Evolutionary conservation across 1,284 basidiomycete genomes (phyloP), one percentile per base, ranked within the genome.

Genomic region (Boletus calvinii): DNA sequence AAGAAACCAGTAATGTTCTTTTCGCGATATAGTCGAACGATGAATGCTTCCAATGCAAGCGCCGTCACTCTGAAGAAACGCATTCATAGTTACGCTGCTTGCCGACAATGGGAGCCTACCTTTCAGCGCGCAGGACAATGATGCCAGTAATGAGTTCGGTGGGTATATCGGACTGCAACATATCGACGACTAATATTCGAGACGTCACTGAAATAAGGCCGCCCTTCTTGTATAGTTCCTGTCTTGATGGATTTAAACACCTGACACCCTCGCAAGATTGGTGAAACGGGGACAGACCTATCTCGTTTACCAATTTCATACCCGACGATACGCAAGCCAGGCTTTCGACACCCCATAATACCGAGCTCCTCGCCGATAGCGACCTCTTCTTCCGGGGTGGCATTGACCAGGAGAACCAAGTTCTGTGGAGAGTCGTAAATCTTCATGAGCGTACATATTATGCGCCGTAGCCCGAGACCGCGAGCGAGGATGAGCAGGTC

Each of bases 131-230:
- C 35, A 98, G 68, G n/a, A 99, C 81, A 4, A 98, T 77, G n/a
- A 99, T 80, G 1, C 96, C 96, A 0, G 94, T 92, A 45, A 99
- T 89, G 42, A 93, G 76, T 18, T 90, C 80, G 0, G 83, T 87
- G 0, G 94, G 94, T 12, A 98, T 84, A 59, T 90, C 89, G 7
- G 83, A 81, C 60, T 92, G 76, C n/a, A 99, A 74, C 85, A 99
- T 91, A 67, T 99, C 97, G 47, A 96, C 94, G 40, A 96, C 90
- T 24, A 99, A 76, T 59, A 99, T 98, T 24, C 92, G 85, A 30
- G 92, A 94, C 0, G 96, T 99, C 35, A 98, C 87, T 10, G 92
- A 94, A 47, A 98, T 79, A 6, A 99, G 75, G 2, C 97, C 94
- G 3, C 94, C 94, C 53, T 80, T 79, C 60, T 88, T 87, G 72